Evolutionary conservation across 176 grass and related monocot genomes (phyloP), one percentile per base, ranked within the genome.

Genomic region (Lolium rigidum): DNA sequence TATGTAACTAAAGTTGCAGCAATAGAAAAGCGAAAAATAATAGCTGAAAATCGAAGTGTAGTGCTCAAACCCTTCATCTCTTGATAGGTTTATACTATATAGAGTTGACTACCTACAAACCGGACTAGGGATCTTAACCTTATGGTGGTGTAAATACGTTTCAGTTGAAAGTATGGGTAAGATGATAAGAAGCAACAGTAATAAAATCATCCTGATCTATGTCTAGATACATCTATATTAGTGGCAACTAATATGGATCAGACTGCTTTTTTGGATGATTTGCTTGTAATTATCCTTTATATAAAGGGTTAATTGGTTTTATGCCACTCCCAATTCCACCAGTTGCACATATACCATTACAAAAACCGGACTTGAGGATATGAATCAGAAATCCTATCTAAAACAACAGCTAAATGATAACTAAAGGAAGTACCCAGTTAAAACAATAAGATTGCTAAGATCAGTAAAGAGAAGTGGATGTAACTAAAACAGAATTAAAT

Each of bases 61-160:
- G 7, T 51, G 51, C 72, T 51, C 46, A 26, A 75, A 75, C 47
- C 22, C 14, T 75, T 24, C 22, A 51, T 17, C 47, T 75, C 13
- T 75, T 74, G 1, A 26, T 26, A 50, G 14, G 22, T 16, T 22
- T 22, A 15, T 50, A 72, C 14, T 72, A 50, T 49, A 49, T 49
- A 74, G 24, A 74, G 46, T 48, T 74, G 70, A 74, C 70, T 74
- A 16, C 12, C 70, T 50, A 25, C 44, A 74, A 49, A 50, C 11
- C 43, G 6, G 43, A 7, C 46, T 28, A 28, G 47, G 24, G 26
- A 15, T 35, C 26, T 16, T 16, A 51, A 75, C 8, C 14, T 28
- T 75, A 51, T 72, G 41, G 69, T 22, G 43, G n/a, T 24, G 44
- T 7, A 7, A 24, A 73, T 48, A 8, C 2, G 2, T 73, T 12